Base-by-base conservation (phyloP, 1,284 basidiomycete genomes). In the Ustilago sp. region DNA sequence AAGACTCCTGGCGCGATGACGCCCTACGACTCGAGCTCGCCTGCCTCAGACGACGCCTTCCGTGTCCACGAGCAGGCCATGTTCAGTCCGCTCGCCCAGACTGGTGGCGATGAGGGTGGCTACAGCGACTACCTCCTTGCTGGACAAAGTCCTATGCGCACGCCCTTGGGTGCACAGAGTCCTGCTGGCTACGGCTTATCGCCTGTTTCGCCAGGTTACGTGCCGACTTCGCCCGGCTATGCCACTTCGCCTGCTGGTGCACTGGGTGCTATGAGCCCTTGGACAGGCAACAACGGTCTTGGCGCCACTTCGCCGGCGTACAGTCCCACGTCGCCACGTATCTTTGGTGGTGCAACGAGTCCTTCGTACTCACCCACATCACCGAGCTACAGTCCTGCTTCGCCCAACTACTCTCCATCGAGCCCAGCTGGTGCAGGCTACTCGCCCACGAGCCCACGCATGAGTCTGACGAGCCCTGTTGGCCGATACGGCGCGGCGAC, bases 71-170 rank as follows among this genome's bases (percentile, higher is more conserved):
- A 93, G 62, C 93, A 94, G 74, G 90, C 92, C 8, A 94, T 94
- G 34, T 99, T 99, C 90, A 97, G 95, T 38, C 97, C 97, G 0
- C 91, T 99, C 55, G 94, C 93, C 36, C 91, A 92, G 77, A 93
- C 92, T 69, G 93, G 93, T 61, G 93, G 92, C 56, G 94, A 96
- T 82, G 89, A 89, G 28, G 91, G 89, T 56, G 93, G 92, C 88
- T 90, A 87, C 88, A 65, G 92, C 90, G 82, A 84, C 59, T 88
- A 87, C 83, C 89, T 92, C 68, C 90, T 90, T 1, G 94, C 91
- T 76, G 93, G 93, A 8, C 91, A 92, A 86, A 94, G 93, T 80
- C 95, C 95, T 0, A 85, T 85, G 84, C 83, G 83, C n/a, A 85
- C 83, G 38, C 81, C 82, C 8, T 58, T 84, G 48, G 84, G 83